Evolutionary conservation across 2,329 filamentous ascomycete genomes (phyloP), one percentile per base, ranked within the genome.

Genomic region (Aureobasidium sp.): DNA sequence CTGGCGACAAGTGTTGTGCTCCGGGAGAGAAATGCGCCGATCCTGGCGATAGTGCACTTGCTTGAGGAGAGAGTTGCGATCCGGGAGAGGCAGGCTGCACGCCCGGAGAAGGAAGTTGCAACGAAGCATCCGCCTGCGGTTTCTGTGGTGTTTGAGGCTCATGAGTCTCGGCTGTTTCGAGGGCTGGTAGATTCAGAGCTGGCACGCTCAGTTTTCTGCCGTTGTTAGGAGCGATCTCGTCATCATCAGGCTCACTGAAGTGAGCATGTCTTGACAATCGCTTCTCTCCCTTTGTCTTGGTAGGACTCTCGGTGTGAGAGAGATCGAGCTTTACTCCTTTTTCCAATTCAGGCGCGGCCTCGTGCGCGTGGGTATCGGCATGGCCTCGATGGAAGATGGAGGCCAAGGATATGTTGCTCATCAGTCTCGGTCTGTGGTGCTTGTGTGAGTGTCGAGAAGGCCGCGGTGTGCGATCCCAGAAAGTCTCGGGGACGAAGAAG

Each of bases 401-500:
- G 11, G 70, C 58, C 19, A 68, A 64, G 19, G 69, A 65, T 5
- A 70, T 64, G 7, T 68, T 67, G 31, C 62, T 62, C 22, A 63
- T 27, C 31, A 60, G 14, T 35, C 60, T 42, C n/a, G 59, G 56
- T 31, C 49, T 37, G 27, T 64, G 73, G 65, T 66, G 67, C 66
- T 66, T 65, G 71, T 67, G 76, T 12, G 54, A 59, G 56, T 65
- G 71, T 59, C 64, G 75, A 75, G 49, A 53, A 19, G 81, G 77
- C 33, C 77, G 75, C 9, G 92, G 91, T 2, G 88, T 87, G 52
- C 93, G 82, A 73, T 97, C 91, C 93, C 93, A 97, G 67, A 96
- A 97, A 0, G 91, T 96, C 75, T 97, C 93, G 0, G 93, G 93
- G 0, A 96, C 90, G 68, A 96, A 96, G 63, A 97, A 80, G 72